Evolutionary conservation across 1,284 basidiomycete genomes (phyloP).

Genomic region (Chalciporus sp.): DNA sequence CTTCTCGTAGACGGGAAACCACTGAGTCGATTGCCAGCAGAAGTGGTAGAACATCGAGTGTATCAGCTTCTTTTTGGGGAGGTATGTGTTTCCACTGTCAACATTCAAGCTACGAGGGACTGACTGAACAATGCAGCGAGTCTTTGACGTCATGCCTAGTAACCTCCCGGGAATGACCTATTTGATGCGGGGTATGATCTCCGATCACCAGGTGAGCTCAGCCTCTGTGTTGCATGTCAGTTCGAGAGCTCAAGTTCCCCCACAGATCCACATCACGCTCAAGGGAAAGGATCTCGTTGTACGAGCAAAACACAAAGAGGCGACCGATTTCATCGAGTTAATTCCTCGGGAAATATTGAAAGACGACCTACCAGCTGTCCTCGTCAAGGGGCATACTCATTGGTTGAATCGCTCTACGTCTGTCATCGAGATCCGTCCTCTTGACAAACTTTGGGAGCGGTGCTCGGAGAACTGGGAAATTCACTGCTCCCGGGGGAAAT

Average conservation of each 20-base stretch:
- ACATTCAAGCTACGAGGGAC: too few species aligned
- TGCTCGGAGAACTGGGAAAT: slow-evolving; percentile 24
- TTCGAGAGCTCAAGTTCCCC: too few species aligned
- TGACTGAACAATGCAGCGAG: too few species aligned
- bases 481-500: slow-evolving; percentile 3
- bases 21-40: too few species aligned
- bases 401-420: slow-evolving; percentile 40
- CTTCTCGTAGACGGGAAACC: too few species aligned
- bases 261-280: slow-evolving; percentile 38
- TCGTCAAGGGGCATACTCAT: slow-evolving; percentile 39
- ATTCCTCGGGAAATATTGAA: slow-evolving; percentile 38
- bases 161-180: slow-evolving; percentile 40
- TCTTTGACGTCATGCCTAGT: slow-evolving; percentile 39
- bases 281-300: slow-evolving; percentile 32
- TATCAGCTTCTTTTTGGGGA: too few species aligned
- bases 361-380: slow-evolving; percentile 39
- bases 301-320: slow-evolving; percentile 21
- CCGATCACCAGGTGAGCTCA: slow-evolving; percentile 23
- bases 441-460: slow-evolving; percentile 23
- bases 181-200: slow-evolving; percentile 29
- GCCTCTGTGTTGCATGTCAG: background rate
- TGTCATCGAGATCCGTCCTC: slow-evolving; percentile 42
- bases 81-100: too few species aligned
- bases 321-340: slow-evolving; percentile 32
- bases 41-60: too few species aligned